phyloP scores from a whole-genome alignment of 2,329 filamentous ascomycete genomes.

The Mollisia scopiformis region DNA sequence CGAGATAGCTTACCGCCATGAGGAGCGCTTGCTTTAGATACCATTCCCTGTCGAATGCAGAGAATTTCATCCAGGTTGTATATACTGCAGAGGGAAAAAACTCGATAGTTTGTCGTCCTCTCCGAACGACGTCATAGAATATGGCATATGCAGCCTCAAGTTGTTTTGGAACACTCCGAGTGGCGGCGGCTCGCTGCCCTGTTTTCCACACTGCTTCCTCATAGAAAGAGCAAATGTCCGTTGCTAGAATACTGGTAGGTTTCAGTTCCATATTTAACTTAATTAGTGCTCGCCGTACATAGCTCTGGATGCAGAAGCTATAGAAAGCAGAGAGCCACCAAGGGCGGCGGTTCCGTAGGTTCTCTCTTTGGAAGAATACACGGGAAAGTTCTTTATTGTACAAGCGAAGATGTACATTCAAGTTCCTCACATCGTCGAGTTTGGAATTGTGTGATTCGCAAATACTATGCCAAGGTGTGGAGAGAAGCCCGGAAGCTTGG shows the following conservation, averaged over 20 bases:
- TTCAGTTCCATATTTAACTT: neutral
- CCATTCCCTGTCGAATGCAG: neutral
- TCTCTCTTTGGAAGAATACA: slow-evolving; percentile 24
- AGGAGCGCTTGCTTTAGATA: neutral
- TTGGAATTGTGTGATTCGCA: slow-evolving; percentile 8
- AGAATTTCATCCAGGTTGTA: neutral
- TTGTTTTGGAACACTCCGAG: neutral
- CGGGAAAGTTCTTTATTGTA: slow-evolving; percentile 21
- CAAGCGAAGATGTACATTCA: slow-evolving; percentile 11
- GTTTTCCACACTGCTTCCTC: neutral
- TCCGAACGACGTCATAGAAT: neutral
- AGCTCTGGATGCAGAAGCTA: slow-evolving; percentile 22
- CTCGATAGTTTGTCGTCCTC: neutral
- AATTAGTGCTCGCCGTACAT: slow-evolving; percentile 11
- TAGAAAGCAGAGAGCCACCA: slow-evolving; percentile 26
- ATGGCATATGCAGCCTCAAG: neutral
- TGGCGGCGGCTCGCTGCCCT: neutral
- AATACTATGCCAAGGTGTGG: neutral
- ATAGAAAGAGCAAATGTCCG: neutral
- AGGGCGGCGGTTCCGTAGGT: slow-evolving; percentile 8
- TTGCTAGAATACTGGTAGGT: neutral
- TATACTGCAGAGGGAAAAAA: neutral
- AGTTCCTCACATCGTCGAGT: slow-evolving; percentile 10
- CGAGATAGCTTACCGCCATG: neutral
- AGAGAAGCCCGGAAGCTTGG: neutral